Base-by-base conservation (phyloP, 805 yeast species). In the Metschnikowia gruessii region DNA sequence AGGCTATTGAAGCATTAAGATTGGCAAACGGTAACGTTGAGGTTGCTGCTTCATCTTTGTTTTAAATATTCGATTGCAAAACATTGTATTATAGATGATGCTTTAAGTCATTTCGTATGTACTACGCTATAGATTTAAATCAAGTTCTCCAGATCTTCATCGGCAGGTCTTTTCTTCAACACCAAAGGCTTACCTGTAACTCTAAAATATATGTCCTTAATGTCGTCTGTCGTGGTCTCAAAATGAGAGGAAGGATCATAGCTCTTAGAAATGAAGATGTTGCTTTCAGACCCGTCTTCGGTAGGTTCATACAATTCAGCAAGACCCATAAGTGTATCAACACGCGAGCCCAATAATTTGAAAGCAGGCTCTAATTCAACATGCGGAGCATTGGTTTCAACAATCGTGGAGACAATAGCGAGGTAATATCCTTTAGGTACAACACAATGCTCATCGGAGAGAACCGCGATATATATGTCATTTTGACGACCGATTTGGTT, bases 171-270 rank as follows among this genome's bases (percentile, higher is more conserved):
- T 65, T 86, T 79, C 72, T 89, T 83, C 56, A 91, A 78, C 19
- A 87, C 95, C 59, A 94, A 78, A 16, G 96, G 96, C 65, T 88
- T 87, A 42, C 98, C 98, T 29, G 87, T 87, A 54, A 94, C 84
- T 66, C 98, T 81, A 67, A 84, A 83, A 68, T 94, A 94, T 44
- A 94, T 78, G 66, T 92, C 97, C 69, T 89, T 90, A 57, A 94
- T 95, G 66, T 94, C 98, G 65, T 94, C 98, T 33, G 99, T 94
- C 59, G 96, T 87, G 36, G 91, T 74, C 69, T 94, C 99, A 64
- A 94, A 94, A 70, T 94, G 99, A 9, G 97, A 89, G 9, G 95
- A 78, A 1, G 98, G 85, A 65, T 94, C 99, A 65, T 90, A 94
- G 49, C 95, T 86, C 70, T 80, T 86, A 32, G 97, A 89, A 48